phyloP scores from a whole-genome alignment of 257 asterid species.

The Phtheirospermum japonicum region DNA sequence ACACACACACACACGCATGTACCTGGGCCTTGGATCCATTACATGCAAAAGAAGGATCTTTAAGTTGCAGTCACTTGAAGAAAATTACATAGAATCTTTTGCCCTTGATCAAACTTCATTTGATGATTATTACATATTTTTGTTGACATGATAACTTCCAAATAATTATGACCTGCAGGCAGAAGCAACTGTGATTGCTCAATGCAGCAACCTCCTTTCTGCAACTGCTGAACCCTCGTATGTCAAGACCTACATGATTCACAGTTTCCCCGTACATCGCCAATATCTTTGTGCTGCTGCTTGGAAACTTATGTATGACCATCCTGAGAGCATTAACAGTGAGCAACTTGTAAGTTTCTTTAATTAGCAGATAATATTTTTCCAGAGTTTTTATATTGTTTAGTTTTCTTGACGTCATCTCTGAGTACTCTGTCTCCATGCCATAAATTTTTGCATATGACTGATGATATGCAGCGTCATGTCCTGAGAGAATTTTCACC shows the following conservation, averaged over 20 bases:
- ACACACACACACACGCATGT: not conserved
- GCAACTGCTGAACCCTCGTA: slow-evolving; percentile 82
- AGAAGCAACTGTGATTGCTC: slow-evolving; percentile 84
- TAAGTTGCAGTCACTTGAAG: not conserved
- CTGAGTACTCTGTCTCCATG: not conserved
- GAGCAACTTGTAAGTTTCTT: slow-evolving; percentile 71
- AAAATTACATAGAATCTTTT: not conserved
- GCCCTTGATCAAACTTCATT: not conserved
- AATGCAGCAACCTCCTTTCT: slow-evolving; percentile 91
- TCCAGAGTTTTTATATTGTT: slow-evolving; percentile 2
- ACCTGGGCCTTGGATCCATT: not conserved
- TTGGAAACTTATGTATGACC: slow-evolving; percentile 90
- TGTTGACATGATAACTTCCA: slow-evolving; percentile 10
- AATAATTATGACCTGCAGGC: slow-evolving; percentile 53
- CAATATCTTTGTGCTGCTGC: slow-evolving; percentile 97
- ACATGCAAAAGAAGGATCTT: not conserved
- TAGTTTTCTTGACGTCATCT: slow-evolving; percentile 20
- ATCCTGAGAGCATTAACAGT: slow-evolving; percentile 89
- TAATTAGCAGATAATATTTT: slow-evolving; percentile 9
- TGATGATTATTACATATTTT: not conserved
- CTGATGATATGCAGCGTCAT: slow-evolving; percentile 60
- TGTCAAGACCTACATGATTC: slow-evolving; percentile 74
- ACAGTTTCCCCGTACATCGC: slow-evolving; percentile 85
- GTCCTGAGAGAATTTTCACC: slow-evolving; percentile 94
- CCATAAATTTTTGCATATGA: not conserved